Evolutionary conservation across 768 basidiomycete genomes (phyloP).

Genomic region (Lactarius hatsudake): DNA sequence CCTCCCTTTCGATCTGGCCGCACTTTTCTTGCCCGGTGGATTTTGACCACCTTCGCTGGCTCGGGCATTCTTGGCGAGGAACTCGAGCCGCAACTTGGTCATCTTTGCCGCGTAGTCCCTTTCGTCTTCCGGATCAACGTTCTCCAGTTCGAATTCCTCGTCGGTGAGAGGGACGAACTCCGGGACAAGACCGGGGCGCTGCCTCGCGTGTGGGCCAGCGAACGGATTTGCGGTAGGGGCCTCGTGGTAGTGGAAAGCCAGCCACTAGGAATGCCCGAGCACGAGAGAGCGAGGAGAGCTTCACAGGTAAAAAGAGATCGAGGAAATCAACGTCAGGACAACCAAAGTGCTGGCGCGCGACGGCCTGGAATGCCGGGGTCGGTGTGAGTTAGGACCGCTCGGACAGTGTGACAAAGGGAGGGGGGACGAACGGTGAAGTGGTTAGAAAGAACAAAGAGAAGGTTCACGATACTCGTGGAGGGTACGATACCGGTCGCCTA

Average conservation of each 20-base stretch:
- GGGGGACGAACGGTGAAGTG: slow-evolving; percentile 41
- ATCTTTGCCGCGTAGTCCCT: slow-evolving; percentile 41
- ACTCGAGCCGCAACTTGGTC: slow-evolving; percentile 38
- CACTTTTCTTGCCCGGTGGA: slow-evolving; percentile 19
- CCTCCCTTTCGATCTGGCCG: slow-evolving; percentile 9
- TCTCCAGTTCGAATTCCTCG: slow-evolving; percentile 39
- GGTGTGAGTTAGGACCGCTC: neutral
- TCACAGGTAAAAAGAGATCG: slow-evolving; percentile 44
- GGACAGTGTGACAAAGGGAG: neutral
- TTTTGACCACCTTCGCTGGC: slow-evolving; percentile 24
- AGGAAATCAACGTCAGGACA: slow-evolving; percentile 36
- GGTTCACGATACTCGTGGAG: slow-evolving; percentile 67
- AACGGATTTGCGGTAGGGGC: slow-evolving; percentile 39
- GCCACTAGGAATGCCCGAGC: slow-evolving; percentile 48
- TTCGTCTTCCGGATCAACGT: slow-evolving; percentile 45
- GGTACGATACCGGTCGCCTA: slow-evolving; percentile 49
- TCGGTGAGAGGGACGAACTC: slow-evolving; percentile 32
- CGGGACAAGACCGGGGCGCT: slow-evolving; percentile 33
- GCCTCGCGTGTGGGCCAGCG: slow-evolving; percentile 33
- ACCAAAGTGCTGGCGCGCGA: slow-evolving; percentile 41
- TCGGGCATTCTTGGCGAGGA: slow-evolving; percentile 35
- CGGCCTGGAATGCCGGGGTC: slow-evolving; percentile 27
- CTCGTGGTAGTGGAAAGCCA: slow-evolving; percentile 49
- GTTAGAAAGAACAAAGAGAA: slow-evolving; percentile 65
- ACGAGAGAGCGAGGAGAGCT: slow-evolving; percentile 41